Conservation (phyloP, 495 filamentous ascomycete species). For the Neurospora sp. region DNA sequence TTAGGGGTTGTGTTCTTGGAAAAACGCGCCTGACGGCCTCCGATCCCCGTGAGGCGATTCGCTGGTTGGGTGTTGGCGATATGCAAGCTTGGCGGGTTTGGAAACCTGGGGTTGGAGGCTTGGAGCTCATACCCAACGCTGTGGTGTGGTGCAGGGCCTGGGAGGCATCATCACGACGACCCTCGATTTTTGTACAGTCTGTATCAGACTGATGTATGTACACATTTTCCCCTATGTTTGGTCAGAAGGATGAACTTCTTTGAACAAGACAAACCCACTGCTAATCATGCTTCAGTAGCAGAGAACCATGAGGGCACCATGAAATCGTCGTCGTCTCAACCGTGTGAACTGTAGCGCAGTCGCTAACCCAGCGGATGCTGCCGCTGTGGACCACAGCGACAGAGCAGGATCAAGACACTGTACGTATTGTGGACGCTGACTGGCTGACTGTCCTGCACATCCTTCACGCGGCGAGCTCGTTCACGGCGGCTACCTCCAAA, state of each 20-base stretch:
- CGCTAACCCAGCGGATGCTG: neutral
- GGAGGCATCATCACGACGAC: neutral
- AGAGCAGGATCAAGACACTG: neutral
- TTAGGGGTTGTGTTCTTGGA: neutral
- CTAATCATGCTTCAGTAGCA: neutral
- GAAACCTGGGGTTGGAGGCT: neutral
- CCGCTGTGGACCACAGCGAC: neutral
- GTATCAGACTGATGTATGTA: no score
- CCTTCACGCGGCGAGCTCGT: neutral
- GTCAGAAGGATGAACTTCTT: no score
- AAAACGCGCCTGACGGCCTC: neutral
- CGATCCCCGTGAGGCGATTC: neutral
- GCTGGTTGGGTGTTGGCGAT: neutral
- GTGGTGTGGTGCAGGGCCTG: neutral
- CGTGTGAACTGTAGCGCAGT: no score
- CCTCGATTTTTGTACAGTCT: no score
- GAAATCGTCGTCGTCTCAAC: neutral
- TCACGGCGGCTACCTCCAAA: neutral
- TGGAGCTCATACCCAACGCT: neutral
- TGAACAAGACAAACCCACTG: neutral
- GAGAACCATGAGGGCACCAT: neutral
- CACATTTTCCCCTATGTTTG: no score
- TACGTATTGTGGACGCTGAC: neutral
- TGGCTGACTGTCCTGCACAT: neutral
- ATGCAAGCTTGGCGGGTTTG: neutral